Conservation (phyloP, 306 rosid species). For the Glycine tomentella region DNA sequence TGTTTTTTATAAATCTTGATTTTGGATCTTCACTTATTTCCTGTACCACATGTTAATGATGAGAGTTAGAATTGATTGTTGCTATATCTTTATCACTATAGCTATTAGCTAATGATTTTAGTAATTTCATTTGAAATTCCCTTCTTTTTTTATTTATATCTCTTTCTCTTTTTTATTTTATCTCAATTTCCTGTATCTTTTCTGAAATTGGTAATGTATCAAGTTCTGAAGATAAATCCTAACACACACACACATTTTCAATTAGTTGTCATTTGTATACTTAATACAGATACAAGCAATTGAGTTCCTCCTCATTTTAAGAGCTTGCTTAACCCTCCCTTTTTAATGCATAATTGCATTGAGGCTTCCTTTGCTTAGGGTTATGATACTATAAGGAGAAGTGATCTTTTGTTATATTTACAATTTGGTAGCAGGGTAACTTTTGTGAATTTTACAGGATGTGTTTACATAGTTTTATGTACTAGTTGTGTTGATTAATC, state of each 20-base stretch:
- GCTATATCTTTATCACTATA: conserved; percentile 22
- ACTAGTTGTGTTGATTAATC: conserved; percentile 27
- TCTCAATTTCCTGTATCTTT: conserved; percentile 7
- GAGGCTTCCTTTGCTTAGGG: conserved; percentile 11
- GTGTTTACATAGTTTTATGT: conserved; percentile 2
- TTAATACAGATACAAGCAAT: background rate
- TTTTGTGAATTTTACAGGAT: conserved; percentile 3
- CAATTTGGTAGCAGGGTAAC: conserved; percentile 8
- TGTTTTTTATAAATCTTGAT: conserved; percentile 3
- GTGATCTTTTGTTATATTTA: conserved; percentile 17
- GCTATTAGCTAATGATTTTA: background rate
- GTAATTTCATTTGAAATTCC: conserved; percentile 9
- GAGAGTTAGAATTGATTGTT: conserved; percentile 26
- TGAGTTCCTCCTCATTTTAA: conserved; percentile 24
- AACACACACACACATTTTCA: background rate
- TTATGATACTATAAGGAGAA: conserved; percentile 19
- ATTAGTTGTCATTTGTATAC: conserved; percentile 9
- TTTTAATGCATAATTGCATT: background rate
- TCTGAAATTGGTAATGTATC: conserved; percentile 26
- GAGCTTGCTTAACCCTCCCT: conserved; percentile 27
- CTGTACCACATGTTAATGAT: background rate
- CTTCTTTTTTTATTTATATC: conserved; percentile 13
- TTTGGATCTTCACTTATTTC: conserved; percentile 35
- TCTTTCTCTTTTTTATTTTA: background rate
- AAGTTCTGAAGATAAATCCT: conserved; percentile 5